Conservation (phyloP, 345 rosid species). For the Iberis pinnata region DNA sequence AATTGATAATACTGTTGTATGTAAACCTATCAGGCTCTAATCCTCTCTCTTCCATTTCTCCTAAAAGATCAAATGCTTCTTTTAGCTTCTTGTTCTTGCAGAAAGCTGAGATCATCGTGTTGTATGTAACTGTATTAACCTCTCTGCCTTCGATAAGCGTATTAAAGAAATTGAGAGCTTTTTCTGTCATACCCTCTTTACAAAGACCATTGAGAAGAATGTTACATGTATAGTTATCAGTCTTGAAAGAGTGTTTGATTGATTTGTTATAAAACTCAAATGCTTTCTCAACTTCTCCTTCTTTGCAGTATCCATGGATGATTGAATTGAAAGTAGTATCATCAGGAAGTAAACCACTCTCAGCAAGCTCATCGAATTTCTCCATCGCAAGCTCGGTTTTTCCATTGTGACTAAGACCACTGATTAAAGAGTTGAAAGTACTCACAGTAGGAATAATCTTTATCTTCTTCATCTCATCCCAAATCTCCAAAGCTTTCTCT, state of each 20-base stretch:
- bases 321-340: conserved; percentile 64
- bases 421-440: conserved; percentile 62
- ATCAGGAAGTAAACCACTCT: conserved; percentile 51
- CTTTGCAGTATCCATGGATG: conserved; percentile 64
- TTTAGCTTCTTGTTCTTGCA: conserved; percentile 59
- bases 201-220: conserved; percentile 78
- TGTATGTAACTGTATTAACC: conserved; percentile 63
- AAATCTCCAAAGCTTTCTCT: conserved; percentile 48
- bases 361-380: conserved; percentile 60
- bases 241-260: conserved; percentile 63
- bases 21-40: conserved; percentile 63
- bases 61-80: conserved; percentile 62
- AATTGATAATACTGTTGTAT: conserved; percentile 45
- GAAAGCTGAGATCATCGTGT: conserved; percentile 64
- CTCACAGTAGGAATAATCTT: conserved; percentile 52
- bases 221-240: conserved; percentile 54
- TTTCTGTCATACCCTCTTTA: conserved; percentile 61
- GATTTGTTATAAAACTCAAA: conserved; percentile 70
- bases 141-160: conserved; percentile 52
- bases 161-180: conserved; percentile 72
- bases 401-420: conserved; percentile 58
- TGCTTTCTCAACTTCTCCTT: conserved; percentile 66
- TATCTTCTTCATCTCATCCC: conserved; percentile 81
- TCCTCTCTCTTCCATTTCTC: conserved; percentile 58
- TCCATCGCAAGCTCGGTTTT: conserved; percentile 60